Evolutionary conservation across 805 yeast genomes (phyloP), one percentile per base, ranked within the genome.

Genomic region (Candida quercuum): DNA sequence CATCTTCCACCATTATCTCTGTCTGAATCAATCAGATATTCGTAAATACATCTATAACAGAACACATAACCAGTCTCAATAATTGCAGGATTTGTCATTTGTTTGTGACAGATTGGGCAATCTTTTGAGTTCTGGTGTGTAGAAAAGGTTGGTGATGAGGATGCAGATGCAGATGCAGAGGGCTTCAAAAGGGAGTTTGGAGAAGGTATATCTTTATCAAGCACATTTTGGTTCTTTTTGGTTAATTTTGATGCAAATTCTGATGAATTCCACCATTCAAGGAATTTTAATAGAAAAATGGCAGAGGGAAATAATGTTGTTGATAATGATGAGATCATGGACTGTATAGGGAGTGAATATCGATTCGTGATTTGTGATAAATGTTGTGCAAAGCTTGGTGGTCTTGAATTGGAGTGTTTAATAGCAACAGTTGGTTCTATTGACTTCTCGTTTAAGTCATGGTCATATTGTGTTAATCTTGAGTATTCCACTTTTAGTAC

Each of bases 211-310:
- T 66, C 65, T 35, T 61, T 61, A 33, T 76, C 78, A 20, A 75
- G 54, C 10, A 59, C 56, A 38, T 68, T 66, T 11, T 69, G 65
- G 35, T 64, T 64, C 33, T 67, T 70, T 39, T 72, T 73, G 18
- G 75, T 69, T 41, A 82, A 52, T 52, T 75, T 74, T 4, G 72
- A 59, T 3, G 86, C 77, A 52, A 86, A 74, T 42, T 83, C 86
- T 13, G 88, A 78, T 19, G 84, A 74, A 43, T 78, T 77, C 94
- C 95, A 89, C 96, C 97, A 89, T 58, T 89, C 97, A 25, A 87
- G 67, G 49, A 89, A 86, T 60, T 87, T 86, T 42, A 89, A 67
- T 18, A 80, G 52, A 54, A 91, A 88, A 36, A 89, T 81, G 3
- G 94, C 86, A 0, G 82, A 70, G 0, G 96, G 96, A 60, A 91